Evolutionary conservation across 1,284 basidiomycete genomes (phyloP).

Genomic region (Ganoderma multipileum): DNA sequence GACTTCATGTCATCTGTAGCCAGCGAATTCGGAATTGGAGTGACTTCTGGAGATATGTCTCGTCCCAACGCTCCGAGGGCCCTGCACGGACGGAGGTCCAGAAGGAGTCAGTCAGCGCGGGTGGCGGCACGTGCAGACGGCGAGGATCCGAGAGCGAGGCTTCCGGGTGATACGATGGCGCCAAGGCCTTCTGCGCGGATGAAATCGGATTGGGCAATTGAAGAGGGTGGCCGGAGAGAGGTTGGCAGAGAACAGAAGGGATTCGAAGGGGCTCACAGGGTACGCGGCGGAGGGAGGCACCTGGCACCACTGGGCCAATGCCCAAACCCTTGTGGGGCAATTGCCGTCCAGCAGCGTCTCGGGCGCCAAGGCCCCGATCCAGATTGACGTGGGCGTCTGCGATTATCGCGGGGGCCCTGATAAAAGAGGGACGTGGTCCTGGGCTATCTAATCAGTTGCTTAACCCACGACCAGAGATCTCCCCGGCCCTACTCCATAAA

Average conservation of each 20-base stretch:
- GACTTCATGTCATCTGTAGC: slow-evolving; percentile 16
- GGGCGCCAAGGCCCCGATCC: slow-evolving; percentile 14
- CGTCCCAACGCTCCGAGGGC: slow-evolving; percentile 1
- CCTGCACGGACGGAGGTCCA: slow-evolving; percentile 1
- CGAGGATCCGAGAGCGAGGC: background rate
- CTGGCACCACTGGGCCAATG: background rate
- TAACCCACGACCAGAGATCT: slow-evolving; percentile 32
- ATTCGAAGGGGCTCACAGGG: background rate
- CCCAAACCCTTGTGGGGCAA: background rate
- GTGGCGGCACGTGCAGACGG: background rate
- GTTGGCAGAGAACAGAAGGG: slow-evolving; percentile 1
- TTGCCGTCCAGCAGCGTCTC: background rate
- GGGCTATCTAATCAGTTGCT: slow-evolving; percentile 44
- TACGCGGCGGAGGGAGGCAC: background rate
- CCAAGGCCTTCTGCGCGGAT: slow-evolving; percentile 2
- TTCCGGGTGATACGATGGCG: background rate
- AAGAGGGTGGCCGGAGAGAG: background rate
- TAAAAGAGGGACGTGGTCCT: slow-evolving; percentile 29
- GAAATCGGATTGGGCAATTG: background rate
- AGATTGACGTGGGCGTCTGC: slow-evolving; percentile 24
- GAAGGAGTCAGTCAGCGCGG: slow-evolving; percentile 5
- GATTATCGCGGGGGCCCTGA: slow-evolving; percentile 26
- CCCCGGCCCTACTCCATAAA: slow-evolving; percentile 25
- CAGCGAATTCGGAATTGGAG: slow-evolving; percentile 29
- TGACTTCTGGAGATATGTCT: slow-evolving; percentile 24